Evolutionary conservation across 306 rosid species (phyloP), one percentile per base, ranked within the genome.

Genomic region (Castanopsis chinensis): DNA sequence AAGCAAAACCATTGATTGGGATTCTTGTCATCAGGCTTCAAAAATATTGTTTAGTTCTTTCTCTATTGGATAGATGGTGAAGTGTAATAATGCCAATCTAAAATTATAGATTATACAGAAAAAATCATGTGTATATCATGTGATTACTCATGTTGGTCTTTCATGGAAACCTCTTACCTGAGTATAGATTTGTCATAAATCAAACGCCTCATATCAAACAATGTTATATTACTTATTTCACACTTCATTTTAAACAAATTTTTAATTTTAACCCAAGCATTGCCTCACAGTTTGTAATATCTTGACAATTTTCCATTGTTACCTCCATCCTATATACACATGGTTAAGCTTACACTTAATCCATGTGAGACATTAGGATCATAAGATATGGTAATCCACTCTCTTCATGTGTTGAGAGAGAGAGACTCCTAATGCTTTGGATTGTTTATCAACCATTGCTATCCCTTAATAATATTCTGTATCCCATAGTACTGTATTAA

Each of bases 1-100:
- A 41, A 41, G 45, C 11, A 8, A 37, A 37, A 37, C 45, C 45
- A 37, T 0, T 7, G 45, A 37, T 37, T 37, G 45, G 45, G 11
- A 37, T 2, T 37, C 45, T 7, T 37, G 45, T 37, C 0, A 37
- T 37, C 1, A 0, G 0, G 45, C 11, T 37, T 7, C 45, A 41
- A 7, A 8, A 41, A 0, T 8, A 41, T 41, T 41, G 45, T 41
- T 41, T 7, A 8, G 45, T 41, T 41, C 45, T 7, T 41, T 8
- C 3, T 0, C 11, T 41, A 11, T 41, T 8, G 0, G 45, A 41
- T 7, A 3, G 45, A 41, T 7, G 11, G 3, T 7, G 11, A 37
- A 37, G 43, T 37, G 43, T 37, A 7, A 37, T 37, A 37, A 37
- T 37, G 11, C 7, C 43, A 37, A 0, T 37, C 0, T 37, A 6